A percentile compares a stretch with the other conserved stretches of the same genome.
Conservation (phyloP, 1,284 basidiomycete genomes). For the Phlebopus sp. region DNA sequence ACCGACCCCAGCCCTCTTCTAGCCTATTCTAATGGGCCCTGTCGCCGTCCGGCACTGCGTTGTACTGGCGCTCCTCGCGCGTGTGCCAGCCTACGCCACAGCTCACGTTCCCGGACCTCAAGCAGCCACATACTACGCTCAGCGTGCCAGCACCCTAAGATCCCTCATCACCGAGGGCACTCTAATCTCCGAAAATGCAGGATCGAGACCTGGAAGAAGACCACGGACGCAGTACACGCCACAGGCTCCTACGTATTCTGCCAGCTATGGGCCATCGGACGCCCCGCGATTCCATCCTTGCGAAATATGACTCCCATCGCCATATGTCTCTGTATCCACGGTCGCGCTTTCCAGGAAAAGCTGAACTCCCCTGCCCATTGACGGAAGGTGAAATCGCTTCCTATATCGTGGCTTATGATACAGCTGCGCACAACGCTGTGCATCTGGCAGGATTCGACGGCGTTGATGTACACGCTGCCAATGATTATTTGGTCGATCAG, state of each 20-base stretch:
- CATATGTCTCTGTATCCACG: constrained; percentile 41
- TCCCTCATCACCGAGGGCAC: constrained; percentile 35
- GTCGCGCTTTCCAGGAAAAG: constrained; percentile 32
- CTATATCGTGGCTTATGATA: constrained; percentile 22
- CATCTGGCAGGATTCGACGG: constrained; percentile 25
- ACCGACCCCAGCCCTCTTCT: constrained; percentile 24
- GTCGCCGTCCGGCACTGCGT: constrained; percentile 32
- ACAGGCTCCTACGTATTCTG: constrained; percentile 38
- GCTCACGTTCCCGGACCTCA: constrained; percentile 20
- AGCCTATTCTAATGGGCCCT: constrained; percentile 33
- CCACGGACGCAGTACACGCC: constrained; percentile 41
- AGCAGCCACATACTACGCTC: constrained; percentile 30
- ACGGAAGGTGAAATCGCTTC: constrained; percentile 32
- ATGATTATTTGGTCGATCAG: constrained; percentile 28
- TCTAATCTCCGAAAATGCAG: constrained; percentile 26
- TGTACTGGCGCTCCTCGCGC: constrained; percentile 34
- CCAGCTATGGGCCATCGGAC: constrained; percentile 45
- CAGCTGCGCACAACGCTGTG: constrained; percentile 26
- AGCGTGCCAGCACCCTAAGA: constrained; percentile 27
- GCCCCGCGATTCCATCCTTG: constrained; percentile 30
- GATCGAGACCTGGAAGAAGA: constrained; percentile 24
- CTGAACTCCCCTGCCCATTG: constrained; percentile 21
- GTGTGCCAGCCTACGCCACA: constrained; percentile 26
- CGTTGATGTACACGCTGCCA: constrained; percentile 22
- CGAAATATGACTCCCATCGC: constrained; percentile 22